These are phyloP conservation scores for Lecanosticta acicola DNA, from an alignment of 2,329 filamentous ascomycete genomes.

Conservation along the genomic window DNA sequence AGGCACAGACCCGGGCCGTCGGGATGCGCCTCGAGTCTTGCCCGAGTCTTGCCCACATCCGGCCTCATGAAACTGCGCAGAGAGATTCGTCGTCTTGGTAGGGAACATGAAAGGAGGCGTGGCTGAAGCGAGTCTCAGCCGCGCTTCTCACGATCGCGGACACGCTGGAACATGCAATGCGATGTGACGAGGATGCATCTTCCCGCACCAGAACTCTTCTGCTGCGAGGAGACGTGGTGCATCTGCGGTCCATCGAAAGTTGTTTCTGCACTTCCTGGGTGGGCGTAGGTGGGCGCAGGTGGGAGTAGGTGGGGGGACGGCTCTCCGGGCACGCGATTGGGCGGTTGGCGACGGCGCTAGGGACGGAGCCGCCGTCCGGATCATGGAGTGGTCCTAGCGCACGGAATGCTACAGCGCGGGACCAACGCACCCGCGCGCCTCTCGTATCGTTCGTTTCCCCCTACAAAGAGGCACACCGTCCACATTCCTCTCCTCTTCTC, in stretches of 20 bases:
- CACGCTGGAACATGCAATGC: background rate
- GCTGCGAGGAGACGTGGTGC: background rate
- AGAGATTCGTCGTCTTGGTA: background rate
- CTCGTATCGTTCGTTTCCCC: background rate
- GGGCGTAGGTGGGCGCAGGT: too few species aligned
- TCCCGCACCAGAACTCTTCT: background rate
- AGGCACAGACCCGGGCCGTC: background rate
- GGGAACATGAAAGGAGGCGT: background rate
- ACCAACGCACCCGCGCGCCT: too few species aligned
- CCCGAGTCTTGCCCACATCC: slow-evolving; percentile 1
- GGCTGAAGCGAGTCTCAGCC: background rate
- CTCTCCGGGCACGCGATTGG: background rate
- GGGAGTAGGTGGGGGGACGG: background rate
- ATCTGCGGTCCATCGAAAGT: background rate
- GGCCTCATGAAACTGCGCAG: slow-evolving; percentile 7
- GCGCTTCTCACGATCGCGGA: background rate
- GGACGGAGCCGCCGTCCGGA: too few species aligned
- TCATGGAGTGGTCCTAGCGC: too few species aligned
- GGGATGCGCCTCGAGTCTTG: background rate
- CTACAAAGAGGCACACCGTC: slow-evolving; percentile 15
- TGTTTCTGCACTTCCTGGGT: background rate
- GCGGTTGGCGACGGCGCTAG: too few species aligned
- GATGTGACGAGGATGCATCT: background rate
- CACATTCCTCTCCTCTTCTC: slow-evolving; percentile 12
- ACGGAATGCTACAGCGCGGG: too few species aligned